Evolutionary conservation across 306 rosid genomes (phyloP), one percentile per base, ranked within the genome.

Genomic region (Dalbergia cochinchinensis): DNA sequence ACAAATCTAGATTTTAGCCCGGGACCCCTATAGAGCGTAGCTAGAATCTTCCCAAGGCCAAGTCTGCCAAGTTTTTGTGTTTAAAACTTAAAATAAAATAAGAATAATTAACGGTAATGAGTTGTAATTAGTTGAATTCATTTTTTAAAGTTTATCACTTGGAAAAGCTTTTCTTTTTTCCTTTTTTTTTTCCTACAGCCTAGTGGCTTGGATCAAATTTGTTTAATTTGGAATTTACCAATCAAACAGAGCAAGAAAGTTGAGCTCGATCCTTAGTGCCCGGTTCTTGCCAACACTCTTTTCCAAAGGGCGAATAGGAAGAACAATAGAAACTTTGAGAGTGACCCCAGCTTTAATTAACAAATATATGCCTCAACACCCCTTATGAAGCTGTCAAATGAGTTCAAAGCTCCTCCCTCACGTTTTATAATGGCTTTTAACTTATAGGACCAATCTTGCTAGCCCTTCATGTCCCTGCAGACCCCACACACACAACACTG

Each of bases 371-470:
- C 54, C n/a, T 48, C 5, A 66, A 19, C 73, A 68, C 1, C 11
- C 65, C 6, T 12, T 10, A 59, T 57, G 54, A 16, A 71, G 33
- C 44, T 41, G 55, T 31, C 70, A 45, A 47, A 70, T 47, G 42
- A 69, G 22, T 60, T 15, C 8, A 79, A 70, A 8, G 42, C 71
- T 59, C 22, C 18, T 57, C 57, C 11, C 10, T 60, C 44, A 11
- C 73, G 4, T 51, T 80, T 63, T 34, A 14, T n/a, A 1, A 5
- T 34, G 5, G 14, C 6, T 0, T 20, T 54, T 44, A 70, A 19
- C 11, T 60, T 34, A 61, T 20, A 67, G 26, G 47, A 65, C 42
- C 77, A 71, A 65, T 76, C 69, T 81, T 65, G 73, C 55, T 80
- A 62, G 22, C 65, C 20, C 41, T 12, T 15, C 47, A 11, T 67